Base-by-base conservation (phyloP, 139 green algal species). In the Haematococcus lacustris region DNA sequence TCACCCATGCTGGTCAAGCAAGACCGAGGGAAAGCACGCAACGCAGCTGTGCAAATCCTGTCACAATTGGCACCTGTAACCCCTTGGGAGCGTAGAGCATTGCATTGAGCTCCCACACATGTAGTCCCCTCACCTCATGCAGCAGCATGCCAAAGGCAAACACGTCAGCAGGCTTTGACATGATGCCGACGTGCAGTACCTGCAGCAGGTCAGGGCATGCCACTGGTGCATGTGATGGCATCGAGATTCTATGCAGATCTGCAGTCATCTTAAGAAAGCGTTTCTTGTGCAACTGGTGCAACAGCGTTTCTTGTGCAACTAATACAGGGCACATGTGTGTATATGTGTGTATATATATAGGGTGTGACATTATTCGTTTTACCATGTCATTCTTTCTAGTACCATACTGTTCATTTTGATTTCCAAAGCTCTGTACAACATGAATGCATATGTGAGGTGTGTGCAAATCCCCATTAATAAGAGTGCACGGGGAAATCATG, bases 151-250 rank as follows among this genome's bases (percentile, higher is more conserved):
- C 63, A 51, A 69, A 69, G 2, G 63, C 50, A 6, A 39, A 71
- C 39, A 71, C 41, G 66, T 71, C 66, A n/a, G 66, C 66, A 4
- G 38, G 6, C 66, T 71, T 71, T 4, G 66, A 71, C 66, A 71
- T 71, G 66, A 59, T 59, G 39, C 66, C 66, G 39, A 71, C 39
- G n/a, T 71, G 66, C 66, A 71, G 66, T n/a, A 71, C 66, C 47
- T 57, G 47, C 47, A 57, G 13, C 13, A 21, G n/a, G n/a, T n/a
- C 13, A 57, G 13, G 47, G 13, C 47, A 57, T 21, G 47, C 47
- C 47, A 28, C 47, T 28, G 13, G 21, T 57, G 47, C 21, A 21
- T 57, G 47, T 28, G 47, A n/a, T n/a, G n/a, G n/a, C n/a, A n/a
- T n/a, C n/a, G n/a, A n/a, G n/a, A n/a, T n/a, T n/a, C n/a, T n/a